Base-by-base conservation (phyloP, 2,329 filamentous ascomycete species). In the Colletotrichum lindemuthianum region DNA sequence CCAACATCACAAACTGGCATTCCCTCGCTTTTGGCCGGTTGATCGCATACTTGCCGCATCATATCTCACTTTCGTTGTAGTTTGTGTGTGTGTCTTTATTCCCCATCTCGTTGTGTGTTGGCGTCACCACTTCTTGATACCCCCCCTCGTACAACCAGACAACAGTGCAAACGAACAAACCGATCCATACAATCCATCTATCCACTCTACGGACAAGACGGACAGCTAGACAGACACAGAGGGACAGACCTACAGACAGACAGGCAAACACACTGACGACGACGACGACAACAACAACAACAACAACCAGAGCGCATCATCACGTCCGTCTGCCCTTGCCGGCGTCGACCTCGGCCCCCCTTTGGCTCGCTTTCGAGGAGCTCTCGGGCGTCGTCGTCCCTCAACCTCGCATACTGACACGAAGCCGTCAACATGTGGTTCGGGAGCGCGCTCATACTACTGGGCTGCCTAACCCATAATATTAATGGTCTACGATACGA, bases 401-500 rank as follows among this genome's bases (percentile, higher is more conserved):
- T 15, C 15, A 45, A 16, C 16, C 47, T 16, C 32, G 49, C 60
- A 60, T 43, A 51, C 8, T 51, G 63, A 16, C 58, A 41, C 43
- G 24, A 16, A 24, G 24, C 24, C 15, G 36, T 59, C 63, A 63
- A 37, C 7, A 65, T 65, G 63, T 65, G 63, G 63, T 65, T 61
- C 39, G 58, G 63, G 41, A 65, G 49, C 12, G 47, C 51, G 52
- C 63, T 65, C 32, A 45, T 65, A 43, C 36, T 65, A 24, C 59
- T 65, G 63, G 63, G 63, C 44, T 55, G 54, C 58, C 45, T 65
- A 54, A 57, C 63, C 47, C 63, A 51, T 63, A 65, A 63, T 57
- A 59, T 65, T 43, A 63, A 70, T 61, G 72, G 67, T 63, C 70
- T 74, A 47, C 60, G 44, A 60, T 76, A 70, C 65, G 70, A 74